Evolutionary conservation across 441 rosid genomes (phyloP).

Genomic region (Dalechampia spathulata): DNA sequence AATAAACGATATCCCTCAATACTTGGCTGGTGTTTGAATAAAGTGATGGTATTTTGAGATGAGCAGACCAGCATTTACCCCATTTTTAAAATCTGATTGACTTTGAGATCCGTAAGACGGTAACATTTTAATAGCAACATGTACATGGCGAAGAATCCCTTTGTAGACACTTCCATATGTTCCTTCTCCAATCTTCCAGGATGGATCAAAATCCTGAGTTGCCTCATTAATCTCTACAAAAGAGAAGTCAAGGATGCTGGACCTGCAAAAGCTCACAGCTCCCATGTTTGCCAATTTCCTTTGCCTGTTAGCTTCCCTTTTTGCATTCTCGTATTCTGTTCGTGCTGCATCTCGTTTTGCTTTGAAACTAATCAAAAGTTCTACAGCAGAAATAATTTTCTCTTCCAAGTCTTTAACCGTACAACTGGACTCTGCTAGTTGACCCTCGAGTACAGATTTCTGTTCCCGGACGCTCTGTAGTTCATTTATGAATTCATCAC

Average conservation of each 20-base stretch:
- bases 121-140: constrained; percentile 83
- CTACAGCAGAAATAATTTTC: constrained; percentile 76
- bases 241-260: constrained; percentile 65
- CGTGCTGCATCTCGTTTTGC: constrained; percentile 60
- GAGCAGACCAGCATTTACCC: constrained; percentile 39
- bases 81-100: constrained; percentile 44
- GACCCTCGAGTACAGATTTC: constrained; percentile 42
- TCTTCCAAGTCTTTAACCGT: constrained; percentile 56
- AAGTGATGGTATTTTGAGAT: too few species aligned
- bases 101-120: constrained; percentile 71
- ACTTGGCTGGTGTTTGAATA: too few species aligned
- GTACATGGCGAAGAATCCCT: constrained; percentile 61
- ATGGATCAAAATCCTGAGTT: constrained; percentile 65
- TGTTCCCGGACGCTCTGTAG: constrained; percentile 45
- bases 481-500: constrained; percentile 34
- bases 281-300: constrained; percentile 34
- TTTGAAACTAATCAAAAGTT: constrained; percentile 67
- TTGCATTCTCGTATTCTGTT: constrained; percentile 46
- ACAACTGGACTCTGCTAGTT: constrained; percentile 34
- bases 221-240: constrained; percentile 77
- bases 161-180: constrained; percentile 70
- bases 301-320: constrained; percentile 36
- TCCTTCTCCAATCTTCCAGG: constrained; percentile 86
- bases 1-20: neutral
- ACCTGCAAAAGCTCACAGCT: constrained; percentile 32